Evolutionary conservation across 306 rosid species (phyloP).

Genomic region (Adenanthera pavonina): DNA sequence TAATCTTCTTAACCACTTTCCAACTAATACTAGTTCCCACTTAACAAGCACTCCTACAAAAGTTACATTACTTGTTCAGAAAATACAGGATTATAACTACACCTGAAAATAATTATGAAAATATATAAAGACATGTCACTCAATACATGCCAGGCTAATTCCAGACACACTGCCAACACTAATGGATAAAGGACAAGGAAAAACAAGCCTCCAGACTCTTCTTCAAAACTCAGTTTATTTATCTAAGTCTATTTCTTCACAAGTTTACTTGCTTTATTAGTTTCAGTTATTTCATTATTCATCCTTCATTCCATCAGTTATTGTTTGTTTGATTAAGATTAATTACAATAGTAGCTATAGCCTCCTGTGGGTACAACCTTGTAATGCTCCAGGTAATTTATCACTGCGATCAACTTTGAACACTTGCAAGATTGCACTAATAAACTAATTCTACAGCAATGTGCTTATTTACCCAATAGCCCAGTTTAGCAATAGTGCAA

Average conservation of each 20-base stretch:
- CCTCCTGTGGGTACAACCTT: too few species aligned
- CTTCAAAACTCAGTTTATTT: not conserved
- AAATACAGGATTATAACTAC: not conserved
- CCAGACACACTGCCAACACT: not conserved
- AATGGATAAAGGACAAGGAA: not conserved
- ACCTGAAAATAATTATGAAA: not conserved
- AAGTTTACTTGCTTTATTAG: too few species aligned
- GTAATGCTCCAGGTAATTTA: too few species aligned
- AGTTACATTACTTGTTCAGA: not conserved
- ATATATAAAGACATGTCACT: not conserved
- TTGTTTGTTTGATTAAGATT: too few species aligned
- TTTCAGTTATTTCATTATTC: too few species aligned
- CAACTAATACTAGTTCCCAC: too few species aligned
- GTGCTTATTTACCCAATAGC: not conserved
- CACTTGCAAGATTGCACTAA: too few species aligned
- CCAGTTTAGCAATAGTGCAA: not conserved
- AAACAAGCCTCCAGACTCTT: not conserved
- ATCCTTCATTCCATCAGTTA: too few species aligned
- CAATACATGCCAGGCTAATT: constrained; percentile 7
- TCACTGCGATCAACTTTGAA: too few species aligned
- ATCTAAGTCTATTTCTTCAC: not conserved
- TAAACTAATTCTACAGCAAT: not conserved
- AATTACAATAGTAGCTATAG: too few species aligned
- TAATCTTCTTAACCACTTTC: too few species aligned
- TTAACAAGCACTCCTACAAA: not conserved